Evolutionary conservation across 1,284 basidiomycete genomes (phyloP).

Genomic region (Puccinia hordei): DNA sequence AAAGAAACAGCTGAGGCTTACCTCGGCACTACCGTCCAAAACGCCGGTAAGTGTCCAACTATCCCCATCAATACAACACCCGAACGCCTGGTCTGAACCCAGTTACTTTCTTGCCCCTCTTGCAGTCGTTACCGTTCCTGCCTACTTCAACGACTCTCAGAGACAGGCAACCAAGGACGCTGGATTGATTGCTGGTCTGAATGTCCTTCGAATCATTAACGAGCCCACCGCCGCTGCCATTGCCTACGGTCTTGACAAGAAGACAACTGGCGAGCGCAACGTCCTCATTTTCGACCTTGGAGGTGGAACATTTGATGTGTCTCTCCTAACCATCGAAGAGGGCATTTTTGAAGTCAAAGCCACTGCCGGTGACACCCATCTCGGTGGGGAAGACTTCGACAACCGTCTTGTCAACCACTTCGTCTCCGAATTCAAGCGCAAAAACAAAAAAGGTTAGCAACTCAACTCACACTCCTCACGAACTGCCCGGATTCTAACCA

Average conservation of each 20-base stretch:
- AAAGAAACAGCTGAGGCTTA: constrained; percentile 97
- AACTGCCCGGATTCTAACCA: not conserved
- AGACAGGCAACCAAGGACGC: constrained; percentile 95
- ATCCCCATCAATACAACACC: constrained; percentile 34
- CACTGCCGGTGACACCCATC: constrained; percentile 97
- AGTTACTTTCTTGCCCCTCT: not conserved
- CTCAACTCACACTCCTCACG: not conserved
- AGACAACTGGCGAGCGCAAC: constrained; percentile 81
- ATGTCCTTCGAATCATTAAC: constrained; percentile 95
- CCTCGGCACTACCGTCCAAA: constrained; percentile 80
- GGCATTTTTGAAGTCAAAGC: constrained; percentile 99
- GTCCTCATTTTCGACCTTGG: constrained; percentile 97
- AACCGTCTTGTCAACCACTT: constrained; percentile 98
- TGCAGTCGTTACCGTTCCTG: constrained; percentile 68
- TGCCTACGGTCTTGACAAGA: constrained; percentile 87
- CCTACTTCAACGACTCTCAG: constrained; percentile 98
- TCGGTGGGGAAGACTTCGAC: constrained; percentile 99
- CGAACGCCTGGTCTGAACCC: not conserved
- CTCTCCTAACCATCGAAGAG: constrained; percentile 94
- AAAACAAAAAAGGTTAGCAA: constrained; percentile 87
- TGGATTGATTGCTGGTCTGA: constrained; percentile 82
- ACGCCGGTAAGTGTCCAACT: constrained; percentile 71
- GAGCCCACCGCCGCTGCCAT: constrained; percentile 93
- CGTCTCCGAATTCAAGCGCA: constrained; percentile 96
- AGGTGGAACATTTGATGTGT: constrained; percentile 99